A percentile compares a stretch with the other conserved stretches of the same genome.
These are phyloP conservation scores for Aurinia saxatilis DNA, from an alignment of 345 rosid genomes.

Conservation along the genomic window DNA sequence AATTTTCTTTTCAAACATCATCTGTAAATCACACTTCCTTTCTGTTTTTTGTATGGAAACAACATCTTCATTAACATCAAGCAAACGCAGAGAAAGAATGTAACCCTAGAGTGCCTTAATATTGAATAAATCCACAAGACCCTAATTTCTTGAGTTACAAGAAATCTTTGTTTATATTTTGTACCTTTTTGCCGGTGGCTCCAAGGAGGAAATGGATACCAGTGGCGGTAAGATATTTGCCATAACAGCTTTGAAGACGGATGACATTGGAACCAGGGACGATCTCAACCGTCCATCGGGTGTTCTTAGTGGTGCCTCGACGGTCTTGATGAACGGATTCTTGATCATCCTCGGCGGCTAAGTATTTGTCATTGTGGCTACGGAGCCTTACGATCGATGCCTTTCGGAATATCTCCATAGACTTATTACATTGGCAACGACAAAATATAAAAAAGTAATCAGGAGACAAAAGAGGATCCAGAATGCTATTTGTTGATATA, in stretches of 20 bases:
- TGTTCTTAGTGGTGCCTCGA: slow-evolving; percentile 42
- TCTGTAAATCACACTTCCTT: too few relatives aligned
- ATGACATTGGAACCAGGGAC: slow-evolving; percentile 23
- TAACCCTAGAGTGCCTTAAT: neutral
- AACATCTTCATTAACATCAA: too few relatives aligned
- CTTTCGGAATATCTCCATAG: slow-evolving; percentile 55
- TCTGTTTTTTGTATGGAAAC: too few relatives aligned
- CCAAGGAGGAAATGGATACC: slow-evolving; percentile 47
- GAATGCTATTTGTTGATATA: neutral
- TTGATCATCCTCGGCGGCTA: slow-evolving; percentile 54
- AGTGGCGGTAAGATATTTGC: slow-evolving; percentile 71
- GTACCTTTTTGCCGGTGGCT: slow-evolving; percentile 54
- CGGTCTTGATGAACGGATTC: slow-evolving; percentile 57
- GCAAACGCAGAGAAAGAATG: too few relatives aligned
- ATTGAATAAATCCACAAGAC: neutral
- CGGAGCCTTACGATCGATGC: slow-evolving; percentile 48
- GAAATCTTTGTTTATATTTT: neutral
- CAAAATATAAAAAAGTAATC: neutral
- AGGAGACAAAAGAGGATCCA: neutral
- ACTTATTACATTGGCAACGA: neutral
- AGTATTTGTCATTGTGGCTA: slow-evolving; percentile 67
- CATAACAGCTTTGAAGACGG: slow-evolving; percentile 57
- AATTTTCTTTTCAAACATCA: too few relatives aligned
- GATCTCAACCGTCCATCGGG: slow-evolving; percentile 59
- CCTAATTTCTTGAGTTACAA: slow-evolving; percentile 15